A percentile compares a stretch with the other conserved stretches of the same genome.
phyloP scores from a whole-genome alignment of 352 stramenopile species.

The Phytophthora melonis region DNA sequence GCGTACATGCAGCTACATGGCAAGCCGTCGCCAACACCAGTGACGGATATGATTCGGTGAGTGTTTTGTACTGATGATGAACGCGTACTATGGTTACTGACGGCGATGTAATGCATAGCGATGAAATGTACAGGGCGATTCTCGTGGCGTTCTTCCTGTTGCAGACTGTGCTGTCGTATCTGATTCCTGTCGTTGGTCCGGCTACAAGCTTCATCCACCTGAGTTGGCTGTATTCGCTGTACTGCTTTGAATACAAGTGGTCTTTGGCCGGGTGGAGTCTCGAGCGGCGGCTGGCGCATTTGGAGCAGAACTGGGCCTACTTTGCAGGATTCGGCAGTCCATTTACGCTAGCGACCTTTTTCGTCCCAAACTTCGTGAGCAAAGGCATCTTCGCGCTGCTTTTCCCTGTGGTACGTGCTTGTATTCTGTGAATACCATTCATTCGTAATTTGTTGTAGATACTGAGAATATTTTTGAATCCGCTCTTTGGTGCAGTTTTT shows the following conservation, averaged over 20 bases:
- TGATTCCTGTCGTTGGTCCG: slow-evolving; percentile 80
- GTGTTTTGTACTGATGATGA: background rate
- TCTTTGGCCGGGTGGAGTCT: slow-evolving; percentile 88
- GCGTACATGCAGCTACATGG: slow-evolving; percentile 85
- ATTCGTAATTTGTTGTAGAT: background rate
- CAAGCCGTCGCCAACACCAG: slow-evolving; percentile 76
- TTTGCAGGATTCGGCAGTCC: slow-evolving; percentile 89
- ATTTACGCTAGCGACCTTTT: slow-evolving; percentile 90
- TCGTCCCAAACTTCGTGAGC: slow-evolving; percentile 91
- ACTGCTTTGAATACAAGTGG: slow-evolving; percentile 94
- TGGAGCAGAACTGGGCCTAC: slow-evolving; percentile 91
- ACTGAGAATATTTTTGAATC: background rate
- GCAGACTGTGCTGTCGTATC: slow-evolving; percentile 86
- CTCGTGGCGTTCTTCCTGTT: slow-evolving; percentile 88
- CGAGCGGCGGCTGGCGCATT: slow-evolving; percentile 74
- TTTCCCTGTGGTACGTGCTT: slow-evolving; percentile 77
- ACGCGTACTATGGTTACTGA: background rate
- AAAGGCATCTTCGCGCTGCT: slow-evolving; percentile 91
- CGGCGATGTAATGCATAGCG: slow-evolving; percentile 33
- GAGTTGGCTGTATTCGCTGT: slow-evolving; percentile 91
- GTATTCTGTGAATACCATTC: background rate
- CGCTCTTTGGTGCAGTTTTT: slow-evolving; percentile 62
- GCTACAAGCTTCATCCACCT: slow-evolving; percentile 86
- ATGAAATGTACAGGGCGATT: slow-evolving; percentile 89
- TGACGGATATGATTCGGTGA: slow-evolving; percentile 90